Evolutionary conservation across 805 yeast species (phyloP).

Genomic region (Naumovozyma castellii): DNA sequence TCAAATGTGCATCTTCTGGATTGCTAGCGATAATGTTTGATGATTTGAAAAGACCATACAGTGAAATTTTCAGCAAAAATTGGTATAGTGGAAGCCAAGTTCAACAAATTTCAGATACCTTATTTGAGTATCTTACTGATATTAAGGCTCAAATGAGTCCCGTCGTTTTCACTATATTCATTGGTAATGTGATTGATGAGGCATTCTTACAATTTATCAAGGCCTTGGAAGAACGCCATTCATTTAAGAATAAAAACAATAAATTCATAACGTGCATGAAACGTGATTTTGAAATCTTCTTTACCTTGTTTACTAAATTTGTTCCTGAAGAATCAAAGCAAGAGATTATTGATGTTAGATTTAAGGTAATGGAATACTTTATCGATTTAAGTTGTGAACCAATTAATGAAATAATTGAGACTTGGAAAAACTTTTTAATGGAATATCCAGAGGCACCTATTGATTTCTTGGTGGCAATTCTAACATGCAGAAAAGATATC

Average conservation of each 20-base stretch:
- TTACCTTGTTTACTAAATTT: slow-evolving; percentile 41
- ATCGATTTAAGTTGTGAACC: slow-evolving; percentile 45
- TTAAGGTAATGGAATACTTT: slow-evolving; percentile 52
- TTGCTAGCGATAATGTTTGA: slow-evolving; percentile 55
- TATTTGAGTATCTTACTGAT: slow-evolving; percentile 66
- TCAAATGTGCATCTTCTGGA: slow-evolving; percentile 51
- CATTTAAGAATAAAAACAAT: slow-evolving; percentile 35
- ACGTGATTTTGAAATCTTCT: slow-evolving; percentile 51
- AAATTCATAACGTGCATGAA: slow-evolving; percentile 43
- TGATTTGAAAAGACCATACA: slow-evolving; percentile 57
- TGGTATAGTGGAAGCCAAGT: slow-evolving; percentile 62
- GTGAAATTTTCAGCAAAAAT: slow-evolving; percentile 50
- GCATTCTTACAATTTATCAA: slow-evolving; percentile 41
- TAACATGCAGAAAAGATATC: slow-evolving; percentile 36
- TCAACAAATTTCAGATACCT: slow-evolving; percentile 57
- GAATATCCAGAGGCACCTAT: slow-evolving; percentile 72
- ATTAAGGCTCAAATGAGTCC: slow-evolving; percentile 43
- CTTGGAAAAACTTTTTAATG: slow-evolving; percentile 53
- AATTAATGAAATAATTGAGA: slow-evolving; percentile 38
- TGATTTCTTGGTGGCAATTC: slow-evolving; percentile 55
- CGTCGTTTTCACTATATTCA: slow-evolving; percentile 44
- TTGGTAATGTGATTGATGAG: slow-evolving; percentile 46
- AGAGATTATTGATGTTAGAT: slow-evolving; percentile 37
- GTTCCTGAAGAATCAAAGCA: slow-evolving; percentile 30
- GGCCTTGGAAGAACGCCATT: slow-evolving; percentile 36